phyloP scores from a whole-genome alignment of 495 filamentous ascomycete genomes.

The Aspergillus steynii region DNA sequence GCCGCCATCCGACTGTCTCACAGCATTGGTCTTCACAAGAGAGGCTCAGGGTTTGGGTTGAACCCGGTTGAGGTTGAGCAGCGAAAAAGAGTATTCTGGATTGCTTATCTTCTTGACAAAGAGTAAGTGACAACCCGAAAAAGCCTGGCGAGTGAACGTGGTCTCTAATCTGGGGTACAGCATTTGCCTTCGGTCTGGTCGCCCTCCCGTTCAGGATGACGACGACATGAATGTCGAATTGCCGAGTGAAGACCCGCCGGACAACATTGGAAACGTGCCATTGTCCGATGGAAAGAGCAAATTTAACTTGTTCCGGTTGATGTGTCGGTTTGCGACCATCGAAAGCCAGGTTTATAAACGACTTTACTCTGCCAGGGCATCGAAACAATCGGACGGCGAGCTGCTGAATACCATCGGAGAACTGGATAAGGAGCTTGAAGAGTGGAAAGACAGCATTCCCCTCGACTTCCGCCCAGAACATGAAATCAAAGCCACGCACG shows the following conservation, averaged over 20 bases:
- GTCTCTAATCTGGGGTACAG: conserved; percentile 34
- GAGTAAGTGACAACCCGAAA: conserved; percentile 52
- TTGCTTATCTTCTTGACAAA: conserved; percentile 93
- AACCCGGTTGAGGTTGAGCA: conserved; percentile 92
- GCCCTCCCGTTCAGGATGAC: conserved; percentile 93
- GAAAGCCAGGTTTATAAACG: conserved; percentile 92
- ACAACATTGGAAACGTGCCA: conserved; percentile 92
- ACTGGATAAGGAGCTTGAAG: conserved; percentile 87
- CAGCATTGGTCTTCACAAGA: conserved; percentile 93
- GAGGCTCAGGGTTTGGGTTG: conserved; percentile 85
- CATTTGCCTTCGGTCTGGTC: conserved; percentile 86
- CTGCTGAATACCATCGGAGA: conserved; percentile 94
- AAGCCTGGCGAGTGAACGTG: not conserved
- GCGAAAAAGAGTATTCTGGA: conserved; percentile 96
- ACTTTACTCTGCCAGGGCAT: conserved; percentile 89
- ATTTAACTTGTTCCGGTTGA: conserved; percentile 87
- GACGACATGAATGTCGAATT: conserved; percentile 98
- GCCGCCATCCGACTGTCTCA: conserved; percentile 91
- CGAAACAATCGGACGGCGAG: conserved; percentile 90
- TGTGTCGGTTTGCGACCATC: conserved; percentile 89
- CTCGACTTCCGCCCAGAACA: conserved; percentile 92
- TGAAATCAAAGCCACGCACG: conserved; percentile 88
- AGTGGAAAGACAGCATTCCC: conserved; percentile 95
- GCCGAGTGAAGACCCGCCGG: conserved; percentile 84
- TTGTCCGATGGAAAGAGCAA: conserved; percentile 87